Evolutionary conservation across 2,329 filamentous ascomycete genomes (phyloP).

Genomic region (Phaeosphaeriaceae sp.): DNA sequence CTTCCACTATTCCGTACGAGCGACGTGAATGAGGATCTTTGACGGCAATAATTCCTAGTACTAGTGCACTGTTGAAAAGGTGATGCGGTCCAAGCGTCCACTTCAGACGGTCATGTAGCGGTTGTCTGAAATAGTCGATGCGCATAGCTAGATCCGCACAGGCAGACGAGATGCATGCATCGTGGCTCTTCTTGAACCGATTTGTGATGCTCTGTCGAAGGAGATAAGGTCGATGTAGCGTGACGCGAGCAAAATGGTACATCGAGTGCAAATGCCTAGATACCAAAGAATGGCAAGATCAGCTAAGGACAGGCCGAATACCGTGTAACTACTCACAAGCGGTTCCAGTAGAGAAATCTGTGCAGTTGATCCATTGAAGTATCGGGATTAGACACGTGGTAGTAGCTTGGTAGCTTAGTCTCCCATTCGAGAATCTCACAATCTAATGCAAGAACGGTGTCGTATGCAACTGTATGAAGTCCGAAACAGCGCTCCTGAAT

Average conservation of each 20-base stretch:
- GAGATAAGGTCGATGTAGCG: background rate
- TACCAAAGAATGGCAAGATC: background rate
- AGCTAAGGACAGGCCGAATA: background rate
- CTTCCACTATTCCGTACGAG: background rate
- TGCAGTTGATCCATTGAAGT: background rate
- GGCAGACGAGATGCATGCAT: background rate
- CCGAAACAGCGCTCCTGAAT: background rate
- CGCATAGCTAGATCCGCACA: background rate
- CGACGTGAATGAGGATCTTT: background rate
- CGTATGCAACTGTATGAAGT: background rate
- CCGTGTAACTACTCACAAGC: background rate
- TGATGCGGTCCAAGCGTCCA: background rate
- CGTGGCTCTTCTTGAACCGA: background rate
- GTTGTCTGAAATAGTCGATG: background rate
- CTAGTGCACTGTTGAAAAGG: background rate
- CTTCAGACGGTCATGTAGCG: background rate
- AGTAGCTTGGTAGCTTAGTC: background rate
- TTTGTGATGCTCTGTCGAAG: background rate
- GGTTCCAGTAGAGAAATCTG: background rate
- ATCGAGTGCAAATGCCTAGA: background rate
- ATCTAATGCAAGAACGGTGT: background rate
- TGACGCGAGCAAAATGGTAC: background rate
- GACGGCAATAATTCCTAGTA: background rate
- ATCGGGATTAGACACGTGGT: background rate
- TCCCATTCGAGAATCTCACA: background rate